Evolutionary conservation across 73 alveolate species (phyloP).

Genomic region (Stentor coeruleus): DNA sequence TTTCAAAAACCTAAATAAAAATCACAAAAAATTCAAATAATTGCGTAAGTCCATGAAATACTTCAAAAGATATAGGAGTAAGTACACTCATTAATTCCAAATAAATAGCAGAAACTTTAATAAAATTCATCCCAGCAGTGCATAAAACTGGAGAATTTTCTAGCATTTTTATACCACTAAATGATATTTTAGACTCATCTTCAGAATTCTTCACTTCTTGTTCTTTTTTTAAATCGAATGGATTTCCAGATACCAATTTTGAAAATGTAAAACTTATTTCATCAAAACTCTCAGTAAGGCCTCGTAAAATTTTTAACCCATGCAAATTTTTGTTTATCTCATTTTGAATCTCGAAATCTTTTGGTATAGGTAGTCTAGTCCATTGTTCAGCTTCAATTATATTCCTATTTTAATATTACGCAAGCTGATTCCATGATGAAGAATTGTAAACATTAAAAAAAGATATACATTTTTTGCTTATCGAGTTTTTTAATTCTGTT

Average conservation of each 20-base stretch:
- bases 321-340: neutral
- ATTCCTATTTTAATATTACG: neutral
- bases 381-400: slow-evolving; percentile 15
- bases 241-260: neutral
- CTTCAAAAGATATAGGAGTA: slow-evolving; percentile 18
- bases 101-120: neutral
- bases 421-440: neutral
- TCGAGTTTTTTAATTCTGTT: neutral
- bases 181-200: neutral
- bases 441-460: neutral
- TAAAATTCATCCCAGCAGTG: neutral
- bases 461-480: neutral
- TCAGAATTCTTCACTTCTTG: neutral
- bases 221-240: neutral
- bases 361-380: slow-evolving; percentile 7
- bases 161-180: neutral
- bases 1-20: neutral
- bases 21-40: neutral
- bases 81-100: neutral
- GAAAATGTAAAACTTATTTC: neutral
- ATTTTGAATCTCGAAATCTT: slow-evolving; percentile 1
- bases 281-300: neutral
- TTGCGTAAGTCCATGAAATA: neutral
- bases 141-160: slow-evolving; percentile 13
- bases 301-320: neutral